phyloP scores from a whole-genome alignment of 306 rosid genomes.

The Rosa persica region DNA sequence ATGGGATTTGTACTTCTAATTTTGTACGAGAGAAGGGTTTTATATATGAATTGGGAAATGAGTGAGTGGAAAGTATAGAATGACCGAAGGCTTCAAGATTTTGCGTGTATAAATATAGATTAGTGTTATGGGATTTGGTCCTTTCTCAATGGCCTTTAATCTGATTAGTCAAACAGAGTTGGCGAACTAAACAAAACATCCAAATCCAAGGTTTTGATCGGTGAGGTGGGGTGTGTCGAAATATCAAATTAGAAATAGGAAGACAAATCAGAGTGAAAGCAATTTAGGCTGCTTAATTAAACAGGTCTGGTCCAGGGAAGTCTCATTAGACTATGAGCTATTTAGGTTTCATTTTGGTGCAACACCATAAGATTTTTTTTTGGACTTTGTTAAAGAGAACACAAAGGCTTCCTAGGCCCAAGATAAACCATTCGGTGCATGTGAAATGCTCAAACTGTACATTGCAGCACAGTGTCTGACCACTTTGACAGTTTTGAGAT shows the following conservation, averaged over 20 bases:
- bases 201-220: constrained; percentile 45
- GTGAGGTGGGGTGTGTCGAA: constrained; percentile 35
- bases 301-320: constrained; percentile 23
- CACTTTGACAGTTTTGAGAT: too few relatives aligned
- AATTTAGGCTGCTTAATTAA: constrained; percentile 27
- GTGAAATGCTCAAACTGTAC: too few relatives aligned
- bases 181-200: constrained; percentile 41
- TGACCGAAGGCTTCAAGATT: constrained; percentile 23
- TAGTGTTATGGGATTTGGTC: constrained; percentile 15
- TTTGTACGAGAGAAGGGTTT: neutral
- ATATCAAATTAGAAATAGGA: constrained; percentile 28
- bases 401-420: too few relatives aligned
- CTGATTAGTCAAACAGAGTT: constrained; percentile 54
- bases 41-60: constrained; percentile 15
- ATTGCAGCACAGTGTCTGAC: too few relatives aligned
- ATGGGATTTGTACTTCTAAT: neutral
- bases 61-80: constrained; percentile 28
- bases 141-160: constrained; percentile 6
- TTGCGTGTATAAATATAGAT: neutral
- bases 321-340: neutral
- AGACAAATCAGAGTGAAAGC: constrained; percentile 39
- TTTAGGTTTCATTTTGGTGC: neutral
- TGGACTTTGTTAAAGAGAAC: too few relatives aligned
- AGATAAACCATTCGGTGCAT: too few relatives aligned
- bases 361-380: neutral